These are phyloP conservation scores for Diplodia mutila DNA, from an alignment of 2,329 filamentous ascomycete species.

Conservation along the genomic window DNA sequence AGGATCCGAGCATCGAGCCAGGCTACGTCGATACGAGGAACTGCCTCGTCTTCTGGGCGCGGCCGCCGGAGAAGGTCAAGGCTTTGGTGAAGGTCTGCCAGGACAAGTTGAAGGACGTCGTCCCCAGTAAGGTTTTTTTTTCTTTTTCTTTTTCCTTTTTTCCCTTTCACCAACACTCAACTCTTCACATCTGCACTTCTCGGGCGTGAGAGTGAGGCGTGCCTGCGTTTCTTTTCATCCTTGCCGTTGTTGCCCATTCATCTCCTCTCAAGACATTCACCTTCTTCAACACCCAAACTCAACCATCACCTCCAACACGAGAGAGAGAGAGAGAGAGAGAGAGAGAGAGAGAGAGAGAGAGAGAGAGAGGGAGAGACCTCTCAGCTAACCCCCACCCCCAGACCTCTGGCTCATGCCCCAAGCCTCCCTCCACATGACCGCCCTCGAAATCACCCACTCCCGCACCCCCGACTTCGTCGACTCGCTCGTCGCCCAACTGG, in stretches of 20 bases:
- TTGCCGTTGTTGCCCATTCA: not conserved
- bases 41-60: slow-evolving; percentile 86
- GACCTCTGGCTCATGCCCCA: slow-evolving; percentile 86
- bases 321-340: too few species aligned
- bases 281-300: too few species aligned
- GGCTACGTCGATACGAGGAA: slow-evolving; percentile 76
- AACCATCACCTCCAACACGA: too few species aligned
- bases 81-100: slow-evolving; percentile 72
- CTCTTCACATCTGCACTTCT: too few species aligned
- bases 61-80: slow-evolving; percentile 74
- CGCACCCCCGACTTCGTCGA: slow-evolving; percentile 71
- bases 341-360: too few species aligned
- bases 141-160: not conserved
- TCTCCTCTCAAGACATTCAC: too few species aligned
- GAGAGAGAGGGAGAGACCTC: too few species aligned
- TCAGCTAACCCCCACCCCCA: slow-evolving; percentile 39
- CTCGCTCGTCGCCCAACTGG: slow-evolving; percentile 55
- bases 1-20: slow-evolving; percentile 65
- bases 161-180: not conserved
- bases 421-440: slow-evolving; percentile 79
- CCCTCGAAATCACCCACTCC: slow-evolving; percentile 82
- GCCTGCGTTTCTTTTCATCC: not conserved
- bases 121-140: slow-evolving; percentile 65
- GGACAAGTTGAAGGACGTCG: slow-evolving; percentile 62
- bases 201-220: too few species aligned